Evolutionary conservation across 1,139 yeast species (phyloP).

Genomic region (Scheffersomyces titani): DNA sequence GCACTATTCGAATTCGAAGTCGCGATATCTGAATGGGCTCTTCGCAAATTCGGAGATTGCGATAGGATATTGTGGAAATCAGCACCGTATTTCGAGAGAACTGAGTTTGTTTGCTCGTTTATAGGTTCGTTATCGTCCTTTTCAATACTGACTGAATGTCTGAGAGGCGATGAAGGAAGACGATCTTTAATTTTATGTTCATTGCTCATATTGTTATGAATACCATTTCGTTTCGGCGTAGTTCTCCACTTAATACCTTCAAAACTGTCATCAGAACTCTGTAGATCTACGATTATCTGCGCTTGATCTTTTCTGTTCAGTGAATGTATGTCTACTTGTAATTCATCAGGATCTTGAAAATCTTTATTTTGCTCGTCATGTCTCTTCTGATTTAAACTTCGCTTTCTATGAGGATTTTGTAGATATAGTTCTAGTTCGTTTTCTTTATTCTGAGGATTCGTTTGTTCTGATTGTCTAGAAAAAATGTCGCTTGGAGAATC

Average conservation of each 20-base stretch:
- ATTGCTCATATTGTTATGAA: constrained; percentile 2
- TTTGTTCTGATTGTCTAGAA: not conserved
- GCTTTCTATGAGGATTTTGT: not conserved
- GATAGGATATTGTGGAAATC: constrained; percentile 25
- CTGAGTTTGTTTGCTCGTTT: constrained; percentile 37
- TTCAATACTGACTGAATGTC: constrained; percentile 1
- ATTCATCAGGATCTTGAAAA: not conserved
- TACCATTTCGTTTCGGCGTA: constrained; percentile 23
- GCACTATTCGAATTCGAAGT: constrained; percentile 7
- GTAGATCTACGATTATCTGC: constrained; percentile 14
- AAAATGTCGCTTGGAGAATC: not conserved
- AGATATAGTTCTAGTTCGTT: not conserved
- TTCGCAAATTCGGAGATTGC: constrained; percentile 25
- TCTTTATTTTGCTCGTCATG: not conserved
- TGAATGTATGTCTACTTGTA: not conserved
- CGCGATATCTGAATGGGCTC: constrained; percentile 31
- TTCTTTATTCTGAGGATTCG: not conserved
- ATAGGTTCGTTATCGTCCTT: constrained; percentile 10
- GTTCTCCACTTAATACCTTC: constrained; percentile 48
- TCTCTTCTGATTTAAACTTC: not conserved
- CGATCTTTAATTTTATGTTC: constrained; percentile 6
- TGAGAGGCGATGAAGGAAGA: constrained; percentile 42
- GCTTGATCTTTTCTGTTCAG: not conserved
- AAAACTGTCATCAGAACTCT: constrained; percentile 49
- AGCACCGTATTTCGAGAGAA: constrained; percentile 41